Evolutionary conservation across 305 asterid species (phyloP), one percentile per base, ranked within the genome.

Genomic region (Lippia alba): DNA sequence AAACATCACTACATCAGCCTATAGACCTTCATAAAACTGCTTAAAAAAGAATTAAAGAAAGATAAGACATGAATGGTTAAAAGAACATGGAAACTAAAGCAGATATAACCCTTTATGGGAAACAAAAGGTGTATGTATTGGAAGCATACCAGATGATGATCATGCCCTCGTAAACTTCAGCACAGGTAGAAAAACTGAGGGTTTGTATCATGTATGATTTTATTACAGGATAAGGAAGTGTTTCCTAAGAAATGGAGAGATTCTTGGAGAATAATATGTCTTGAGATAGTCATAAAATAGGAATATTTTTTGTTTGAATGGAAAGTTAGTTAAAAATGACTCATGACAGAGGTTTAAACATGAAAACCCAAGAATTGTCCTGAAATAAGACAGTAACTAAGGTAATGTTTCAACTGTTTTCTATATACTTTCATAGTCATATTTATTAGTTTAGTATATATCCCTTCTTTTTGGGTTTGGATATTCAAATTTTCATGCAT

Each of bases 221-320:
- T 24, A 24, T 46, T 1, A 39, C 8, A 62, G 17, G 34, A 55
- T 34, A 2, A 49, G 15, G 24, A 2, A 50, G 15, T 14, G 56
- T 51, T 16, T 34, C 46, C 50, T 16, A 55, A 62, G 49, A 36
- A 12, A 32, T 12, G 70, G 56, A 78, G 82, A 19, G 72, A 78
- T 67, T 70, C 49, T 34, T 53, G 82, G 82, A 77, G 82, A 9
- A 12, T 71, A 58, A 59, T 74, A 3, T 67, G 78, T 53, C 71
- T 19, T 61, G 33, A 33, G 36, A 8, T 10, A 30, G 24, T 50
- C 15, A 9, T 46, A 3, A 3, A 55, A 16, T 58, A 8, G 68
- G 64, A 56, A 69, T 24, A 60, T 76, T 73, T 24, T 20, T n/a
- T 16, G 0, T 40, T 61, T 19, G 12, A 46, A 51, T 12, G 71